Percentiles rank a stretch among this genome's conserved stretches.
These are phyloP conservation scores for Parafenestella ontariensis DNA, from an alignment of 2,329 filamentous ascomycete genomes.

Conservation along the genomic window DNA sequence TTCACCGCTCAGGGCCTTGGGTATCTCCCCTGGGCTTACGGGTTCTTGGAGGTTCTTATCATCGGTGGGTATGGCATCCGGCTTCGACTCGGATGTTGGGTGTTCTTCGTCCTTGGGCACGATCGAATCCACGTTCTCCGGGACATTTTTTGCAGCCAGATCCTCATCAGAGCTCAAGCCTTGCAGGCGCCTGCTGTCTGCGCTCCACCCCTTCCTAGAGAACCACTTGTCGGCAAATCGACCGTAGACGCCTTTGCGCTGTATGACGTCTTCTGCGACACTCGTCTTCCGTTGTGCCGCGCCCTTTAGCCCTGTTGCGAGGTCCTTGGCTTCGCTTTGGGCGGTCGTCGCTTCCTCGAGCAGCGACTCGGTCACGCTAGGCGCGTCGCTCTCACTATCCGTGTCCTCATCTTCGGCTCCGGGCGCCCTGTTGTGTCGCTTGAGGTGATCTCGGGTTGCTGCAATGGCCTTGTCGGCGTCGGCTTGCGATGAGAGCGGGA, in stretches of 20 bases:
- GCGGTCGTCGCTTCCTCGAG: slow-evolving; percentile 44
- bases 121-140: slow-evolving; percentile 42
- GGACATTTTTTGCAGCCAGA: slow-evolving; percentile 45
- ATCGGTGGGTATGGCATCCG: slow-evolving; percentile 28
- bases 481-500: slow-evolving; percentile 77
- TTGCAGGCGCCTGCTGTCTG: slow-evolving; percentile 72
- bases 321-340: slow-evolving; percentile 42
- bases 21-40: slow-evolving; percentile 44
- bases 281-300: slow-evolving; percentile 53
- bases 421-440: slow-evolving; percentile 44
- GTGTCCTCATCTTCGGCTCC: slow-evolving; percentile 33
- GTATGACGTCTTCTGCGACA: slow-evolving; percentile 88
- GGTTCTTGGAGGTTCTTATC: slow-evolving; percentile 25
- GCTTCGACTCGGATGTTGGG: slow-evolving; percentile 21
- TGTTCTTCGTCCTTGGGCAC: slow-evolving; percentile 33
- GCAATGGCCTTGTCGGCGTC: slow-evolving; percentile 77
- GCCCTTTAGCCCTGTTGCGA: slow-evolving; percentile 35
- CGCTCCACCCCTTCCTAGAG: slow-evolving; percentile 80
- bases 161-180: slow-evolving; percentile 67
- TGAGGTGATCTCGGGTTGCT: slow-evolving; percentile 61
- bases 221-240: slow-evolving; percentile 93
- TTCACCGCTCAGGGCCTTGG: slow-evolving; percentile 41
- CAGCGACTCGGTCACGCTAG: slow-evolving; percentile 47
- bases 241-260: slow-evolving; percentile 81
- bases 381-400: slow-evolving; percentile 44